Evolutionary conservation across 2,329 filamentous ascomycete species (phyloP).

Genomic region (Fusarium virguliforme): DNA sequence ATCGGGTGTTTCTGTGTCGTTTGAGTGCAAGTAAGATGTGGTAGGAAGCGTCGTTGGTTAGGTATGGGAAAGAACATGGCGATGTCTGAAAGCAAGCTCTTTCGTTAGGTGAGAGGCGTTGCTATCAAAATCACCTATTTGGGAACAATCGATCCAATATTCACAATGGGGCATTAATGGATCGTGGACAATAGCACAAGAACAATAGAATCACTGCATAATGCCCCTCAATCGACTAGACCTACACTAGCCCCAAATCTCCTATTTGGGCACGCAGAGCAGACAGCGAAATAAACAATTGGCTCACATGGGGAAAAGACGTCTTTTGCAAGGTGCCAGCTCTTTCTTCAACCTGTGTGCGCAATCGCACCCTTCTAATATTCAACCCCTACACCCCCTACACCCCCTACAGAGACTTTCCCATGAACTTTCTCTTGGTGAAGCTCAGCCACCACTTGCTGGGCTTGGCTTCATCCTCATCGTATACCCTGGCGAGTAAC

Average conservation of each 20-base stretch:
- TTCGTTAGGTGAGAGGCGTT: neutral
- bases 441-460: constrained; percentile 99
- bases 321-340: constrained; percentile 44
- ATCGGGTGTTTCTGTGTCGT: neutral
- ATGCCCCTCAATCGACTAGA: constrained; percentile 43
- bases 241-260: constrained; percentile 33
- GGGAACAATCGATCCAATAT: neutral
- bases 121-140: neutral
- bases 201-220: constrained; percentile 35
- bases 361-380: constrained; percentile 46
- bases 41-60: neutral
- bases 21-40: neutral
- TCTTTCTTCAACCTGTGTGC: constrained; percentile 37
- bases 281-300: constrained; percentile 19
- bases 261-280: neutral
- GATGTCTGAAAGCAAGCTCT: neutral
- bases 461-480: constrained; percentile 80
- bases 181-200: neutral
- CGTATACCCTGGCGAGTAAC: constrained; percentile 89
- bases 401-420: constrained; percentile 80
- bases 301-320: constrained; percentile 21
- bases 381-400: constrained; percentile 13
- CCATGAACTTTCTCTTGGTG: constrained; percentile 99
- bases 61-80: neutral
- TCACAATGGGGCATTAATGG: neutral